phyloP scores from a whole-genome alignment of 257 asterid species.

The Handroanthus guayacan region DNA sequence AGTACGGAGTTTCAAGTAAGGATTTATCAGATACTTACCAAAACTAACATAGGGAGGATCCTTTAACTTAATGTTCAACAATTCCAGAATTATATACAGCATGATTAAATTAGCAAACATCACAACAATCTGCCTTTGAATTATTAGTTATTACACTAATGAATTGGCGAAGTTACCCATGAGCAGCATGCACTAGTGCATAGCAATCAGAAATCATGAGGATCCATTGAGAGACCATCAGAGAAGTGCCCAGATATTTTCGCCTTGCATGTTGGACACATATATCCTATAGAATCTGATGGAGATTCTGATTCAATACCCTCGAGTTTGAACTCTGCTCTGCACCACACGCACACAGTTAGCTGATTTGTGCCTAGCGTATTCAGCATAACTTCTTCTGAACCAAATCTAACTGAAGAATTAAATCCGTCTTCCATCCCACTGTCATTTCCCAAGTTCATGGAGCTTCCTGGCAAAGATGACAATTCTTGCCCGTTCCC shows the following conservation, averaged over 20 bases:
- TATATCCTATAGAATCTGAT: conserved; percentile 91
- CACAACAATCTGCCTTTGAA: conserved; percentile 8
- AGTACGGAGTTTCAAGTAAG: neutral
- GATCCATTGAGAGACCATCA: conserved; percentile 64
- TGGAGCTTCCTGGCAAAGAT: conserved; percentile 60
- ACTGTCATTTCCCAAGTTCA: conserved; percentile 56
- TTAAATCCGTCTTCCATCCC: conserved; percentile 61
- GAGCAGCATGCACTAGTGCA: conserved; percentile 23
- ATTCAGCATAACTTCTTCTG: conserved; percentile 63
- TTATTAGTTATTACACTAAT: neutral
- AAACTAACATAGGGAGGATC: too few species aligned
- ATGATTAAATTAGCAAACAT: neutral
- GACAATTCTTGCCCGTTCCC: conserved; percentile 58
- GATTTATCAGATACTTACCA: neutral
- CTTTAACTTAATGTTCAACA: neutral
- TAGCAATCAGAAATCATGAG: conserved; percentile 53
- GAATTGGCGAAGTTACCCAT: conserved; percentile 37
- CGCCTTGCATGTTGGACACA: conserved; percentile 97
- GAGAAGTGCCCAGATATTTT: conserved; percentile 86
- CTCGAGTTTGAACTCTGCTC: conserved; percentile 86
- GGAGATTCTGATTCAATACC: conserved; percentile 78
- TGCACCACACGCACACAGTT: conserved; percentile 97
- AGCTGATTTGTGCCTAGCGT: conserved; percentile 55
- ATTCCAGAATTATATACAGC: conserved; percentile 9
- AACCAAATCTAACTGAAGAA: conserved; percentile 62